A percentile compares a stretch with the other conserved stretches of the same genome.
These are phyloP conservation scores for Tremellales sp. DNA, from an alignment of 1,284 basidiomycete species.

Conservation along the genomic window DNA sequence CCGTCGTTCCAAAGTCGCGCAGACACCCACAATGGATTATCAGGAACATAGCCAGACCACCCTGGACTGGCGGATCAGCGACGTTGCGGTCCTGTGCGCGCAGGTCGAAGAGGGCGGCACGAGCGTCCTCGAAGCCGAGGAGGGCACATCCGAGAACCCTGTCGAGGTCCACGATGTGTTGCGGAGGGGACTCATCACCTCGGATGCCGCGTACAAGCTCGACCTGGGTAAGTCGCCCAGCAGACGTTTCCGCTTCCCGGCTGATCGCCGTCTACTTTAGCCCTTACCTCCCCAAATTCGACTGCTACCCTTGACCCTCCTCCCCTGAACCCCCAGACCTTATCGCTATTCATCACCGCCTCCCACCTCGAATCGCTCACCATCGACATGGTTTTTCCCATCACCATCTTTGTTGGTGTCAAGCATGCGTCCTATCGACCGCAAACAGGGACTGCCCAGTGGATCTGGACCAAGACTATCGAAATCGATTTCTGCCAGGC, in stretches of 20 bases:
- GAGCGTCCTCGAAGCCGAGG: slow-evolving; percentile 6
- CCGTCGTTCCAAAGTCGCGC: not conserved
- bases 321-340: slow-evolving; percentile 17
- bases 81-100: slow-evolving; percentile 11
- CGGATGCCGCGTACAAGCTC: slow-evolving; percentile 67
- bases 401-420: slow-evolving; percentile 68
- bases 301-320: slow-evolving; percentile 12
- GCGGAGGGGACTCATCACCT: slow-evolving; percentile 62
- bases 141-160: slow-evolving; percentile 16
- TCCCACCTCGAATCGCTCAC: slow-evolving; percentile 52
- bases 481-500: slow-evolving; percentile 64
- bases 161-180: slow-evolving; percentile 58
- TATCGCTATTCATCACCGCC: slow-evolving; percentile 67
- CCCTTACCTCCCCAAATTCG: slow-evolving; percentile 17
- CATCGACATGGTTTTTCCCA: slow-evolving; percentile 57
- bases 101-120: slow-evolving; percentile 20
- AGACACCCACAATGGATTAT: not conserved
- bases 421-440: slow-evolving; percentile 63
- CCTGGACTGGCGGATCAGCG: slow-evolving; percentile 35
- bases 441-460: no score
- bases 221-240: slow-evolving; percentile 29
- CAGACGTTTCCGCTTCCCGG: slow-evolving; percentile 6
- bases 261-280: slow-evolving; percentile 17
- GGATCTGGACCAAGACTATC: slow-evolving; percentile 67
- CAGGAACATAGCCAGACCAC: slow-evolving; percentile 18